Evolutionary conservation across 2,329 filamentous ascomycete genomes (phyloP), one percentile per base, ranked within the genome.

Genomic region (Epichloe sibirici): DNA sequence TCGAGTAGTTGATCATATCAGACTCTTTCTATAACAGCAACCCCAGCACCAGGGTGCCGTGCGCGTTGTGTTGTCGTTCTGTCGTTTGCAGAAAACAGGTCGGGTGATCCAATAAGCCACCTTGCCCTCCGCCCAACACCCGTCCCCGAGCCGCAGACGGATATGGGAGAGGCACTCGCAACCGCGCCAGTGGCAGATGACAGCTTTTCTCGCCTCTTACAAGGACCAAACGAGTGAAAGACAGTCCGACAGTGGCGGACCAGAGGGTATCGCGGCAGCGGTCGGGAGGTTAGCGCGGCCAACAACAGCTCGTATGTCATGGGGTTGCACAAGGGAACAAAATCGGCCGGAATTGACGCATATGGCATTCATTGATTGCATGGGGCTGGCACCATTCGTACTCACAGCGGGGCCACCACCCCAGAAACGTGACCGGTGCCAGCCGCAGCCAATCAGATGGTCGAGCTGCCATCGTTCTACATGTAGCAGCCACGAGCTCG

Each of bases 1-100:
- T 74, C 51, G 71, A 74, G 63, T 81, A 79, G 58, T 73, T 74
- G 64, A 74, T 73, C 78, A 81, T 81, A 69, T 67, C 68, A 66
- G 55, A 51, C 39, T 42, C 21, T 25, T 8, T 23, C 31, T 38
- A 13, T 25, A 45, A 23, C 44, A 57, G 23, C 48, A 42, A 17
- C 48, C 50, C 39, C 39, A 48, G 42, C 45, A 50, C 45, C 47
- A 49, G 45, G 44, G 46, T 31, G 50, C 47, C n/a, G 49, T 48
- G 47, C 45, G 54, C 43, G 39, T 44, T 49, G 28, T n/a, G 25
- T 44, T 8, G 21, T 45, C 38, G 35, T 31, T 21, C 4, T 9
- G 44, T 48, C 5, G 35, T 23, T 21, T 13, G 34, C n/a, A n/a
- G 17, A 17, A 21, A 8, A 35, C 2, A 42, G 9, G n/a, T 8